Percentiles rank a stretch among this genome's conserved stretches.
Conservation (phyloP, 78 protist genomes). For the Dictyostelium citrinum region DNA sequence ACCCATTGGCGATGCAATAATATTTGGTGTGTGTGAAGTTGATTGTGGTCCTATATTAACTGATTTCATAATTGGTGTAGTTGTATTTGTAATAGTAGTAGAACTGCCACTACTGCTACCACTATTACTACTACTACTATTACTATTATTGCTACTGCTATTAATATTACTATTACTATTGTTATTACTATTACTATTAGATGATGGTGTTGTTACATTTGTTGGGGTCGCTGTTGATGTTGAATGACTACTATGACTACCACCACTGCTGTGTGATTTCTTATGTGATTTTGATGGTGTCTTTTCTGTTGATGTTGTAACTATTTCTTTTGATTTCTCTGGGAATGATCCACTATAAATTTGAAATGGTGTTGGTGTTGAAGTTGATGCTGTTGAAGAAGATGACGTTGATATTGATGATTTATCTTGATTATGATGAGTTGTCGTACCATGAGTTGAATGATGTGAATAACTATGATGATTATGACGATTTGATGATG, state of each 20-base stretch:
- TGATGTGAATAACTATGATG: neutral
- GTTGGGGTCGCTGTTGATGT: neutral
- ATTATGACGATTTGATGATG: neutral
- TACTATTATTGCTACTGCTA: neutral
- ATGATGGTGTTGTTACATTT: neutral
- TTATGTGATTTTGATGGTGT: neutral
- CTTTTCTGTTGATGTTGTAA: neutral
- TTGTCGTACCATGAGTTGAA: neutral
- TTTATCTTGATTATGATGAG: neutral
- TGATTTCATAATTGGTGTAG: neutral
- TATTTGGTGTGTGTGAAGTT: neutral
- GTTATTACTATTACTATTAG: neutral
- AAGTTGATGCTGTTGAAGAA: neutral
- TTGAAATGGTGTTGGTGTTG: conserved; percentile 25
- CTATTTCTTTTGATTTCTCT: neutral
- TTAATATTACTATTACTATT: neutral
- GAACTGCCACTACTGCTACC: neutral
- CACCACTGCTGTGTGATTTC: neutral
- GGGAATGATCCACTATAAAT: conserved; percentile 6
- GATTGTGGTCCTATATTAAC: neutral
- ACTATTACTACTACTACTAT: neutral
- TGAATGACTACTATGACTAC: neutral
- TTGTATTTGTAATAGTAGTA: neutral
- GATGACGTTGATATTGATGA: neutral
- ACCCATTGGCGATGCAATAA: neutral